phyloP scores from a whole-genome alignment of 371 early-diverging fungal genomes.

The Mortierella sp. region DNA sequence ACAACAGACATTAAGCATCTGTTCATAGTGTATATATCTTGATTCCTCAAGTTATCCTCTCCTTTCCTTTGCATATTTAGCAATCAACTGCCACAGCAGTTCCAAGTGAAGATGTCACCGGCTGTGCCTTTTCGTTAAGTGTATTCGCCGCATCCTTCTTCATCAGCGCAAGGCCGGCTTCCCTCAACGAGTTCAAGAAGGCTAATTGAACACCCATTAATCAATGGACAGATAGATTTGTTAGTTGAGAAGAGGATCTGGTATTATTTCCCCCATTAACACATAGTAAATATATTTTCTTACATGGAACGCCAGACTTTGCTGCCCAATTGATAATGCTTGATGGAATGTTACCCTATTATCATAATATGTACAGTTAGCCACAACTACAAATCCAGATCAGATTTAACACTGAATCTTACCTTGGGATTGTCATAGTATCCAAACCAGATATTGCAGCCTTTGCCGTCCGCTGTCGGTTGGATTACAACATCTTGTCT shows the following conservation, averaged over 20 bases:
- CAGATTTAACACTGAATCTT: conserved; percentile 1
- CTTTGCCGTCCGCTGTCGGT: conserved; percentile 55
- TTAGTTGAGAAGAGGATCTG: background rate
- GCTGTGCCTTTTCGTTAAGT: conserved; percentile 23
- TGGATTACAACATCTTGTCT: conserved; percentile 62
- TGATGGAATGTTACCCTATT: conserved; percentile 62
- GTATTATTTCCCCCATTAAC: background rate
- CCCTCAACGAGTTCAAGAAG: conserved; percentile 33
- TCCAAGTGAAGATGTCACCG: background rate
- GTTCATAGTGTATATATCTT: background rate
- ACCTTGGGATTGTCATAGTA: conserved; percentile 69
- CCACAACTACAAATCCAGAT: background rate
- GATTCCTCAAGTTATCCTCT: background rate
- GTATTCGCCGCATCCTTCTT: conserved; percentile 14
- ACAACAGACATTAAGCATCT: no score
- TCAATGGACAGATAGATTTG: background rate
- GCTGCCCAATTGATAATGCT: conserved; percentile 66
- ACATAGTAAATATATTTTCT: background rate
- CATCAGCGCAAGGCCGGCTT: conserved; percentile 36
- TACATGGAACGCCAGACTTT: conserved; percentile 61
- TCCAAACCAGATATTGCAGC: conserved; percentile 60
- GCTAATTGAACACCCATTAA: conserved; percentile 7
- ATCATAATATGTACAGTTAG: background rate
- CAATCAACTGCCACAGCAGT: conserved; percentile 15
- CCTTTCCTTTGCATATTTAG: background rate